phyloP scores from a whole-genome alignment of 1,284 basidiomycete genomes.

The Macrocystidia cucumis region DNA sequence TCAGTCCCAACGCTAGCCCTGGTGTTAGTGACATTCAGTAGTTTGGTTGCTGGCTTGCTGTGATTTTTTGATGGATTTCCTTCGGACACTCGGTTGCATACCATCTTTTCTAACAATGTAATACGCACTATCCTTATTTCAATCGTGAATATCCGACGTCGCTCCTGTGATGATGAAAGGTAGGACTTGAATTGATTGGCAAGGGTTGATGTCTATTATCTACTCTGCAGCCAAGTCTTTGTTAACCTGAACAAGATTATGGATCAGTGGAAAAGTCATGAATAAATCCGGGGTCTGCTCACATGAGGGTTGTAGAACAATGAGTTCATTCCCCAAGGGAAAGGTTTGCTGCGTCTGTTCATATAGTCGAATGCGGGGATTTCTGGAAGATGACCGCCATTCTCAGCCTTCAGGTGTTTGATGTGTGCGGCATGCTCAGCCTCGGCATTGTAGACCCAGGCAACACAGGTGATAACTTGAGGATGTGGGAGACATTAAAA shows the following conservation, averaged over 20 bases:
- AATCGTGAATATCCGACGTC: too few species aligned
- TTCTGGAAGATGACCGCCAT: constrained; percentile 69
- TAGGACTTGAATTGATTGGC: too few species aligned
- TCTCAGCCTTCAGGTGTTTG: constrained; percentile 67
- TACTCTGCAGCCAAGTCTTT: too few species aligned
- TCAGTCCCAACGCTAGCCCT: constrained; percentile 21
- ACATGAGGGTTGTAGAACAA: constrained; percentile 78
- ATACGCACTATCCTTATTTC: too few species aligned
- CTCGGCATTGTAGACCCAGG: constrained; percentile 75
- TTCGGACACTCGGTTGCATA: too few species aligned
- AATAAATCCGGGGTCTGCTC: constrained; percentile 14
- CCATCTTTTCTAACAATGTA: too few species aligned
- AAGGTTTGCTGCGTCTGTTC: constrained; percentile 70
- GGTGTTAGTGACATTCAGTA: too few species aligned
- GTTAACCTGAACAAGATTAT: constrained; percentile 44
- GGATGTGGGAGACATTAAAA: constrained; percentile 8
- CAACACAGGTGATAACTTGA: constrained; percentile 53
- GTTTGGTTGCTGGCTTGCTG: too few species aligned
- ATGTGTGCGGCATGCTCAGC: constrained; percentile 66
- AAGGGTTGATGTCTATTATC: too few species aligned
- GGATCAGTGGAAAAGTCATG: constrained; percentile 4
- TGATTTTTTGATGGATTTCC: too few species aligned
- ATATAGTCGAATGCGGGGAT: constrained; percentile 69
- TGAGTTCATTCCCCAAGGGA: constrained; percentile 76
- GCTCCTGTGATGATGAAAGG: too few species aligned